A percentile compares a stretch with the other conserved stretches of the same genome.
phyloP scores from a whole-genome alignment of 2,329 filamentous ascomycete genomes.

The Pezizomycotina sp. region DNA sequence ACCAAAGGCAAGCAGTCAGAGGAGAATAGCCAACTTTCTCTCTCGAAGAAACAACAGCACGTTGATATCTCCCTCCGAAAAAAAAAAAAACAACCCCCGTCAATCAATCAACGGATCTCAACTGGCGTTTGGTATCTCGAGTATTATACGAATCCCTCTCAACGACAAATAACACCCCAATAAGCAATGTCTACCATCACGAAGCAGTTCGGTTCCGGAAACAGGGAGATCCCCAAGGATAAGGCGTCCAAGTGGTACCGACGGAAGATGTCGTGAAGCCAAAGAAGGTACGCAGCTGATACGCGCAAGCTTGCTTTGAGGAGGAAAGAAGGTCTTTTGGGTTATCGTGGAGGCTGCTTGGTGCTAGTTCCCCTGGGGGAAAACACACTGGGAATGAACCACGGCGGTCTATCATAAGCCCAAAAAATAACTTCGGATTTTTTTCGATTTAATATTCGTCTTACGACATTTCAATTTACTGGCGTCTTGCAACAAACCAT shows the following conservation, averaged over 20 bases:
- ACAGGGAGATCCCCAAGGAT: slow-evolving; percentile 72
- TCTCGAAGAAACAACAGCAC: too few relatives aligned
- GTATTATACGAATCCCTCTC: too few relatives aligned
- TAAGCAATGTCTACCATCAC: slow-evolving; percentile 45
- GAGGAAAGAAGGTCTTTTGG: slow-evolving; percentile 7
- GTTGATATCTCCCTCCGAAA: too few relatives aligned
- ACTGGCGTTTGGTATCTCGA: too few relatives aligned
- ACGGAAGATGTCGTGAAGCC: slow-evolving; percentile 74
- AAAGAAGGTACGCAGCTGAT: slow-evolving; percentile 69
- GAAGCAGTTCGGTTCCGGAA: slow-evolving; percentile 88
- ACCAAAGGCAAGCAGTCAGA: too few relatives aligned
- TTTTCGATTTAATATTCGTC: slow-evolving; percentile 5
- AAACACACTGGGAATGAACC: slow-evolving; percentile 2
- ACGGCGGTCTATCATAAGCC: too few relatives aligned
- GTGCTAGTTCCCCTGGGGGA: slow-evolving; percentile 1
- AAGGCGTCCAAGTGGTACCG: slow-evolving; percentile 99
- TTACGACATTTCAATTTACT: slow-evolving; percentile 3
- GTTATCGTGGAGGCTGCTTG: slow-evolving; percentile 3
- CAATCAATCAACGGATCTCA: too few relatives aligned
- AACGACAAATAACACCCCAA: too few relatives aligned
- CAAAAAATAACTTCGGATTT: background rate
- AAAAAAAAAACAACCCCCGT: too few relatives aligned
- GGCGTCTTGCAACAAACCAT: too few relatives aligned
- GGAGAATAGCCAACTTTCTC: too few relatives aligned
- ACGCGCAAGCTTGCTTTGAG: background rate